Percentiles rank a stretch among this genome's conserved stretches.
These are phyloP conservation scores for Punica granatum DNA, from an alignment of 345 rosid species.

Conservation along the genomic window DNA sequence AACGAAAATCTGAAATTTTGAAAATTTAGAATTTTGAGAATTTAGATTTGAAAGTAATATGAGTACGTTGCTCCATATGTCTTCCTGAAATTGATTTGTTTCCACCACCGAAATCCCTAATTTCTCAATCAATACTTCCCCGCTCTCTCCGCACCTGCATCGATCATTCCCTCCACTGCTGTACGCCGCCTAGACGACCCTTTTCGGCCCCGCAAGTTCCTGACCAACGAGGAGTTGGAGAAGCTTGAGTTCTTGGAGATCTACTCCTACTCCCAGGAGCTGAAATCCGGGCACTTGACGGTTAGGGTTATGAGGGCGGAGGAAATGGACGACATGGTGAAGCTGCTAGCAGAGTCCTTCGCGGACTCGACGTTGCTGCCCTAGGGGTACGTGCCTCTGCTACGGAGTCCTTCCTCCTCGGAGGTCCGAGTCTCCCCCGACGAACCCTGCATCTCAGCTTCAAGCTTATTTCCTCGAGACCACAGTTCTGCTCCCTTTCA, in stretches of 20 bases:
- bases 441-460: no score
- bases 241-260: constrained; percentile 56
- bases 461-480: no score
- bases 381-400: constrained; percentile 46
- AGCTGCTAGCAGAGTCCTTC: constrained; percentile 70
- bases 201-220: constrained; percentile 42
- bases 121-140: no score
- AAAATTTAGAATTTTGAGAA: no score
- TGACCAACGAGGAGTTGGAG: constrained; percentile 65
- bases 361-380: constrained; percentile 78
- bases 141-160: constrained; percentile 32
- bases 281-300: constrained; percentile 52
- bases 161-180: constrained; percentile 16
- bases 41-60: no score
- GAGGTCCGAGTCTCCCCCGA: no score
- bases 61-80: no score
- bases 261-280: constrained; percentile 44
- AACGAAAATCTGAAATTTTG: no score
- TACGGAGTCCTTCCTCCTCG: no score
- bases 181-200: constrained; percentile 51
- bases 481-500: no score
- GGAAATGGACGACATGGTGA: constrained; percentile 66
- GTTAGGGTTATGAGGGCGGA: constrained; percentile 66
- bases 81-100: no score
- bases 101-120: no score